Percentiles rank a stretch among this genome's conserved stretches.
These are phyloP conservation scores for Gaeumannomyces sp. DNA, from an alignment of 2,329 filamentous ascomycete species.

Conservation along the genomic window DNA sequence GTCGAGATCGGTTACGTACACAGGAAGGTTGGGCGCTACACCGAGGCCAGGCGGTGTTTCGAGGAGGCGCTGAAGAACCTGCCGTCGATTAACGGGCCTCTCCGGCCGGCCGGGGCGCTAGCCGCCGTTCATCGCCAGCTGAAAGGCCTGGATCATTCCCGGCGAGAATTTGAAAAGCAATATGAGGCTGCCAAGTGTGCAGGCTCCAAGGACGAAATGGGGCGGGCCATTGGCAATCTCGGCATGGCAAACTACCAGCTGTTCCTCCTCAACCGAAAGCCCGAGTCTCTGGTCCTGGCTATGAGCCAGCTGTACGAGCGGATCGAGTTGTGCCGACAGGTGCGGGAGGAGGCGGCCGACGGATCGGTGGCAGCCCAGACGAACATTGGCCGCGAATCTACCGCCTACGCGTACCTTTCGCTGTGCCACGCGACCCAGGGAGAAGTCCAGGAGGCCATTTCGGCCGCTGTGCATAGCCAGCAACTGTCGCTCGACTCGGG, in stretches of 20 bases:
- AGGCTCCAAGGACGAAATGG: conserved; percentile 17
- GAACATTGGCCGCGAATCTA: conserved; percentile 20
- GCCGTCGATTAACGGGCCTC: conserved; percentile 12
- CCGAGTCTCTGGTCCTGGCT: conserved; percentile 17
- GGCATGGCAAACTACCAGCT: conserved; percentile 31
- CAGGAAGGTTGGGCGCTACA: conserved; percentile 25
- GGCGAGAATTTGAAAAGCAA: conserved; percentile 21
- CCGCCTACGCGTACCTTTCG: conserved; percentile 27
- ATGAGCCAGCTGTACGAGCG: background rate
- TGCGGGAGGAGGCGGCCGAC: background rate
- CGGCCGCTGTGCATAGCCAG: conserved; percentile 12
- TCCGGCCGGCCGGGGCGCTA: conserved; percentile 25
- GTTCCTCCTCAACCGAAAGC: conserved; percentile 17
- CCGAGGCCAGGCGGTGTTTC: conserved; percentile 18
- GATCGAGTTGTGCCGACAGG: background rate
- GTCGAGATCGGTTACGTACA: conserved; percentile 23
- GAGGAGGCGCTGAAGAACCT: conserved; percentile 18
- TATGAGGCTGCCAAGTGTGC: conserved; percentile 23
- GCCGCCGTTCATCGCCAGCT: conserved; percentile 27
- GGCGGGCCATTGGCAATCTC: conserved; percentile 29
- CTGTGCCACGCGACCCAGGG: conserved; percentile 24
- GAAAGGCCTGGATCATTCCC: conserved; percentile 23
- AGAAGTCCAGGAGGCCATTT: conserved; percentile 19
- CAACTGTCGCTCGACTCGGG: conserved; percentile 13
- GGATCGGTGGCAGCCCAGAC: background rate